A percentile compares a stretch with the other conserved stretches of the same genome.
Conservation (phyloP, 371 early-diverging fungal species). For the Mortierella sp. region DNA sequence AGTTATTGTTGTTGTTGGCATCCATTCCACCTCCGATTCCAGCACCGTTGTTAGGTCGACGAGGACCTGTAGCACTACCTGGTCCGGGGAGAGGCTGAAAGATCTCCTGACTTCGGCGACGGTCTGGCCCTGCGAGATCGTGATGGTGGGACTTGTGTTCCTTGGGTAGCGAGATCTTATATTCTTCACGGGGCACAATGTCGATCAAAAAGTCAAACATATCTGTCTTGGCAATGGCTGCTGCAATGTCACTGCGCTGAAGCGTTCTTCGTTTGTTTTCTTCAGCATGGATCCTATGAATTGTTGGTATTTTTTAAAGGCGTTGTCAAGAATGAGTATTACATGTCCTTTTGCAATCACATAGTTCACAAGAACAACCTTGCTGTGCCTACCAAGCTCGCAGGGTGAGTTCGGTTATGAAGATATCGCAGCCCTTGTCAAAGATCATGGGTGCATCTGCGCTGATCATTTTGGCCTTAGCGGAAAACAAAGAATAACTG, state of each 20-base stretch:
- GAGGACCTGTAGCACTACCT: constrained; percentile 22
- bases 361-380: no score
- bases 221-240: constrained; percentile 95
- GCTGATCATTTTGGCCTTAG: constrained; percentile 56
- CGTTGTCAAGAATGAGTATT: background rate
- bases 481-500: constrained; percentile 13
- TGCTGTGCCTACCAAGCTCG: constrained; percentile 84
- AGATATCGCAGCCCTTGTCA: constrained; percentile 98
- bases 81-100: constrained; percentile 47
- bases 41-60: constrained; percentile 16
- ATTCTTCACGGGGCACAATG: constrained; percentile 96
- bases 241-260: constrained; percentile 96
- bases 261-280: constrained; percentile 99
- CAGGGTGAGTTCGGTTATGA: constrained; percentile 96
- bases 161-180: constrained; percentile 44
- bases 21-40: constrained; percentile 23
- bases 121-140: constrained; percentile 26
- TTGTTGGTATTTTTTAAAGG: background rate
- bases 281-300: constrained; percentile 93
- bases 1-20: background rate
- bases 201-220: constrained; percentile 99
- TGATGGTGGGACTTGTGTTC: constrained; percentile 32
- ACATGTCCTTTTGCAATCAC: background rate
- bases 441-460: constrained; percentile 94
- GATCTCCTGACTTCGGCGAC: constrained; percentile 44